Conservation (phyloP, 495 filamentous ascomycete species). For the Neurospora sp. region DNA sequence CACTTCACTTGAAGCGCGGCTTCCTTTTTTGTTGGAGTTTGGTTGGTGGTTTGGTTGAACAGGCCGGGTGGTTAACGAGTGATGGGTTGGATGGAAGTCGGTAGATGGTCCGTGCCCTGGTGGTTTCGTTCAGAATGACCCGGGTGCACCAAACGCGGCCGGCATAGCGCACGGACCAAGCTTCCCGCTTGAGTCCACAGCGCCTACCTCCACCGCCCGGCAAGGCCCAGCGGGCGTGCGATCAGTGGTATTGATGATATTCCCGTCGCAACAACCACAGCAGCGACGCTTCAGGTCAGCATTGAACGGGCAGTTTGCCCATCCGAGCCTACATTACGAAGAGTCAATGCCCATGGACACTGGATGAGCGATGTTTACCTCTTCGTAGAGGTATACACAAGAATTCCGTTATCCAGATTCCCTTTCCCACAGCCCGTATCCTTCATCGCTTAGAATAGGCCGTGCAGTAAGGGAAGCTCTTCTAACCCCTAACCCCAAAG, state of each 20-base stretch:
- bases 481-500: no score
- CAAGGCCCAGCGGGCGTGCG: neutral
- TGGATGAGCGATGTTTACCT: neutral
- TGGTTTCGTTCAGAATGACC: neutral
- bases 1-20: neutral
- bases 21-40: neutral
- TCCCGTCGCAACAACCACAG: neutral
- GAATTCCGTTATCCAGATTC: no score
- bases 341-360: neutral
- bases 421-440: neutral
- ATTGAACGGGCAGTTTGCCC: neutral
- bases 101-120: neutral
- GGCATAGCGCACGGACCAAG: neutral
- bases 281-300: neutral
- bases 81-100: neutral
- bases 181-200: neutral
- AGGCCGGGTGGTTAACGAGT: neutral
- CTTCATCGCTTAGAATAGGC: neutral
- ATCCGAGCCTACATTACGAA: neutral
- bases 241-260: neutral
- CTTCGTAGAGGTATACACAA: neutral
- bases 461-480: no score
- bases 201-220: neutral
- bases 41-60: neutral
- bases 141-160: neutral